Conservation (phyloP, 179 eudicot species). For the Dionaea muscipula region DNA sequence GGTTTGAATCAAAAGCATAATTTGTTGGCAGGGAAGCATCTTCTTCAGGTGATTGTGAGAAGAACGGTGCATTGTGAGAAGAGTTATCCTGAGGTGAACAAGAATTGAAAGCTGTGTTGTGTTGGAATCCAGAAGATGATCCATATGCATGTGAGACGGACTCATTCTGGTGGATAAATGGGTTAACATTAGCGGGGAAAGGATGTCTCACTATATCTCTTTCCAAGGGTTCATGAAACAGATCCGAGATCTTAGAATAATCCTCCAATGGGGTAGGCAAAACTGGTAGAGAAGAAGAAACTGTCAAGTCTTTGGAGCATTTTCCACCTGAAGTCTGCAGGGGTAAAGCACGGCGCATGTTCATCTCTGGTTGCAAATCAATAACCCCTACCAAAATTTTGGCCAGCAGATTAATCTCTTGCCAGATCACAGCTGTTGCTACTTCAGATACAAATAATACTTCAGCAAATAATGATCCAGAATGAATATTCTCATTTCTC, state of each 20-base stretch:
- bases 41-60: conserved; percentile 26
- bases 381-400: conserved; percentile 1
- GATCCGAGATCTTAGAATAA: conserved; percentile 19
- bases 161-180: conserved; percentile 17
- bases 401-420: conserved; percentile 1
- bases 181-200: conserved; percentile 15
- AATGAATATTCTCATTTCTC: too few relatives aligned
- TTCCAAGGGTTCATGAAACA: conserved; percentile 15
- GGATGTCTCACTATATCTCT: conserved; percentile 14
- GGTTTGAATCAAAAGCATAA: conserved; percentile 14
- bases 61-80: conserved; percentile 23
- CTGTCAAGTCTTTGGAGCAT: conserved; percentile 20
- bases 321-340: conserved; percentile 30
- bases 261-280: conserved; percentile 23
- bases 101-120: conserved; percentile 28
- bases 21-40: conserved; percentile 15
- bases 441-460: too few relatives aligned
- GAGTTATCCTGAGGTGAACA: conserved; percentile 24
- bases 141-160: conserved; percentile 15
- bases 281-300: conserved; percentile 19
- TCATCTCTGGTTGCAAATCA: conserved; percentile 34
- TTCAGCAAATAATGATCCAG: too few relatives aligned
- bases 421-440: neutral
- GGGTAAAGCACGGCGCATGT: conserved; percentile 30
- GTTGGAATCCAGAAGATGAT: conserved; percentile 32